Base-by-base conservation (phyloP, 1,139 yeast species). In the Geotrichum bryndzae region DNA sequence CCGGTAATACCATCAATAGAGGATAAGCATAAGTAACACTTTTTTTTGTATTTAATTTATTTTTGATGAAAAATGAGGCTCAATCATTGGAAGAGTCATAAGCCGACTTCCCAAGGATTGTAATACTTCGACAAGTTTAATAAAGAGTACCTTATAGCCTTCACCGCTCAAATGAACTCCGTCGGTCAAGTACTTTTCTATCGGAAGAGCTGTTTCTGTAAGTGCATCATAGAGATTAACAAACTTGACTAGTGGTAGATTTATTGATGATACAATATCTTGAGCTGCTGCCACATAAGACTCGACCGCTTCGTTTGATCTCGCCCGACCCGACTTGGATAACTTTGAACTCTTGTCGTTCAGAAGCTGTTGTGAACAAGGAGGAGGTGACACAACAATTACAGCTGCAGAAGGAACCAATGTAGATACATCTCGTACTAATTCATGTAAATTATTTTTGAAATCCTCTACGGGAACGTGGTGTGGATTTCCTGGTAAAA, bases 1-100 rank as follows among this genome's bases (percentile, higher is more conserved):
- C 91, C 59, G 99, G 98, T 22, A 94, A 94, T 71, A 90, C 92
- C 60, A 85, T 85, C 72, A 92, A 91, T 72, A 78, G 88, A 60
- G 97, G 97, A 29, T 55, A 31, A 31, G n/a, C 29, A 50, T 25
- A n/a, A 5, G 22, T 25, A 50, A 11, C 27, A 4, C 29, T 22
- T 27, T 51, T 15, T 29, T 6, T 27, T 52, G 25, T 29, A 52
- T 27, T 22, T 29, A 22, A 52, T 51, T 23, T 48, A 54, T 54
- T 53, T 23, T 53, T n/a, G 56, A 53, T 27, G 63, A 61, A 50
- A 56, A 59, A 52, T 61, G 64, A 29, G 64, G 64, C 41, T 61
- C 64, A 6, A 52, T 51, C 60, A 59, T 48, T 10, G 61, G 61
- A 13, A 61, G 45, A 6, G 57, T 41, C 45, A 50, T n/a, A 11